A percentile compares a stretch with the other conserved stretches of the same genome.
phyloP scores from a whole-genome alignment of 352 stramenopile species.

The Phytophthora citrophthora region DNA sequence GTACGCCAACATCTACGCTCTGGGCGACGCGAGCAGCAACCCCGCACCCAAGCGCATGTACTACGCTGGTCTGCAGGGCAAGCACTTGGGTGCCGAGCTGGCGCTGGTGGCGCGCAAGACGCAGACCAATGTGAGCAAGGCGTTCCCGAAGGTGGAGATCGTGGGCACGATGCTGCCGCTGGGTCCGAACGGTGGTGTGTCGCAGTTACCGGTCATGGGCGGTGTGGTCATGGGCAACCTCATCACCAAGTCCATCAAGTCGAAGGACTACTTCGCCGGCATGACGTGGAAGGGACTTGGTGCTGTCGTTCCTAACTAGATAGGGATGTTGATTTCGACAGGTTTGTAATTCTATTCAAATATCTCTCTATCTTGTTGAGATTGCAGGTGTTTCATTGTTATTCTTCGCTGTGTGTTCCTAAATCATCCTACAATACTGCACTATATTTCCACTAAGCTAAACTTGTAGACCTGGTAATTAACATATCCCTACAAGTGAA shows the following conservation, averaged over 20 bases:
- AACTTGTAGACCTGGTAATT: too few relatives aligned
- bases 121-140: constrained; percentile 43
- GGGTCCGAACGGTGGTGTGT: constrained; percentile 57
- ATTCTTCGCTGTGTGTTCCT: too few relatives aligned
- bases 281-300: constrained; percentile 47
- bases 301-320: constrained; percentile 39
- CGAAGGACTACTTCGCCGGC: constrained; percentile 51
- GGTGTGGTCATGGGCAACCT: constrained; percentile 60
- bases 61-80: constrained; percentile 52
- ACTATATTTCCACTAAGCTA: too few relatives aligned
- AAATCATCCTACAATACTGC: too few relatives aligned
- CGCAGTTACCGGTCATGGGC: constrained; percentile 57
- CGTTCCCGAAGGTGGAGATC: constrained; percentile 46
- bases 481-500: too few relatives aligned
- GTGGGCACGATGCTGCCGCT: constrained; percentile 51
- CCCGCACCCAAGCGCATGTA: constrained; percentile 53
- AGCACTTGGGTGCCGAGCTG: constrained; percentile 48
- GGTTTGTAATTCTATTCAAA: constrained; percentile 4
- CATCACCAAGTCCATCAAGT: constrained; percentile 55
- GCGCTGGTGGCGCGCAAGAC: constrained; percentile 43
- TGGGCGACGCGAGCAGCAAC: constrained; percentile 62
- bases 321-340: neutral
- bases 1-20: constrained; percentile 57
- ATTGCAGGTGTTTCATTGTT: too few relatives aligned
- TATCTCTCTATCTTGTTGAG: too few relatives aligned